Conservation (phyloP, 768 basidiomycete genomes). For the Clavulina sp. region DNA sequence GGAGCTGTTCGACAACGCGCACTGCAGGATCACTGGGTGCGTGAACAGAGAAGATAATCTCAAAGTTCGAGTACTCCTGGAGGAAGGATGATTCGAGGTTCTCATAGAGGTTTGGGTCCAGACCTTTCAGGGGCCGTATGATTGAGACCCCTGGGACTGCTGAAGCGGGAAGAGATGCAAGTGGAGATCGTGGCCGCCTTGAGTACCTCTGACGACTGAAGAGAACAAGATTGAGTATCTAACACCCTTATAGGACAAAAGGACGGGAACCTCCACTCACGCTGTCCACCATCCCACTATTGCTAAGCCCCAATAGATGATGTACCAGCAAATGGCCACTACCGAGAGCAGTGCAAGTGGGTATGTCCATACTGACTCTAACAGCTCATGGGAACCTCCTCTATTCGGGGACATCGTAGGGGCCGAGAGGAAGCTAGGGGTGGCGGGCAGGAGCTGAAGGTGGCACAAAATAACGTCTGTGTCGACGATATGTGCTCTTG, state of each 20-base stretch:
- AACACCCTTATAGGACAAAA: slow-evolving; percentile 15
- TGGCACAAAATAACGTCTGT: too few species aligned
- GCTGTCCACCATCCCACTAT: slow-evolving; percentile 50
- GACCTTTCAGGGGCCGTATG: slow-evolving; percentile 81
- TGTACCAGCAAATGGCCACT: slow-evolving; percentile 41
- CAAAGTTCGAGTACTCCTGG: slow-evolving; percentile 83
- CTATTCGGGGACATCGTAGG: too few species aligned
- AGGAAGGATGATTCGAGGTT: slow-evolving; percentile 86
- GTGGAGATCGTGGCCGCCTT: slow-evolving; percentile 42
- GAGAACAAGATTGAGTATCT: neutral
- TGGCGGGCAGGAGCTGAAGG: too few species aligned
- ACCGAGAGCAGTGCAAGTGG: neutral
- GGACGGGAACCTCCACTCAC: slow-evolving; percentile 29
- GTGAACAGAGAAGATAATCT: slow-evolving; percentile 85
- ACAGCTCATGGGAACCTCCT: too few species aligned
- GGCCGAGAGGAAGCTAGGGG: too few species aligned
- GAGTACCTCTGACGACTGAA: slow-evolving; percentile 33
- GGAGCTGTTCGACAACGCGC: slow-evolving; percentile 58
- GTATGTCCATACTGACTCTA: too few species aligned
- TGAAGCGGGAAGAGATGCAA: slow-evolving; percentile 25
- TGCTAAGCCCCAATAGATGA: slow-evolving; percentile 42
- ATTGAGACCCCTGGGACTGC: slow-evolving; percentile 79
- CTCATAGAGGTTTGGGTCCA: slow-evolving; percentile 91
- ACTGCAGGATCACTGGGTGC: slow-evolving; percentile 77
- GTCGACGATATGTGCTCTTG: too few species aligned